phyloP scores from a whole-genome alignment of 352 stramenopile species.

The Pythium catenulatum region DNA sequence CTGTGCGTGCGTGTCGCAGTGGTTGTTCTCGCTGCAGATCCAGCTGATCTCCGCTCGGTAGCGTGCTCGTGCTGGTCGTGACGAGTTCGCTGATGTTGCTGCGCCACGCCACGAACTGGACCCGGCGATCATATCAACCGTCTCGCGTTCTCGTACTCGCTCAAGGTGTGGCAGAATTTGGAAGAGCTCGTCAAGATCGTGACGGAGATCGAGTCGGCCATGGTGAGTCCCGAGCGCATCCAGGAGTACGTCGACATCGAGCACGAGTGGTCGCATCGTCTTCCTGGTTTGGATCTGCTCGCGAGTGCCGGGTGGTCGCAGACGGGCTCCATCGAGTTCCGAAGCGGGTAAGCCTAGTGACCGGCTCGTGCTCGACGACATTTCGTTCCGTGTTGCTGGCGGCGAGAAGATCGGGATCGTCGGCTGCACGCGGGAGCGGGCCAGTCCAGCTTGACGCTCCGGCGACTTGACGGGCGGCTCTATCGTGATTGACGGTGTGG shows the following conservation, averaged over 20 bases:
- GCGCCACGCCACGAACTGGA: too few species aligned
- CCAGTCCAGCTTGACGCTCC: slow-evolving; percentile 94
- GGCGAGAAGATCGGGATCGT: slow-evolving; percentile 94
- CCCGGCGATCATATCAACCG: too few species aligned
- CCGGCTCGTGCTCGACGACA: slow-evolving; percentile 63
- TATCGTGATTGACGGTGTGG: too few species aligned
- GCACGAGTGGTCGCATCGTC: slow-evolving; percentile 42
- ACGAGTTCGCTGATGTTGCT: too few species aligned
- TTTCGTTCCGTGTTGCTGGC: slow-evolving; percentile 74
- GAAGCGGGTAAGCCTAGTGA: slow-evolving; percentile 89
- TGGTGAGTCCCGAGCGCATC: slow-evolving; percentile 94
- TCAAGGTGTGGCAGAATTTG: too few species aligned
- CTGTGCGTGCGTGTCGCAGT: slow-evolving; percentile 69
- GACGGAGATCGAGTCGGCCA: slow-evolving; percentile 67
- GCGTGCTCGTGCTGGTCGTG: slow-evolving; percentile 67
- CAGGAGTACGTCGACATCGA: slow-evolving; percentile 87
- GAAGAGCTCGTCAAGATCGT: slow-evolving; percentile 70
- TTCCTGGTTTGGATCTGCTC: slow-evolving; percentile 40
- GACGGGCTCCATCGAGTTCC: slow-evolving; percentile 87
- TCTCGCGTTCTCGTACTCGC: too few species aligned
- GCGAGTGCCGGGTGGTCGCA: slow-evolving; percentile 77
- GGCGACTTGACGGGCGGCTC: slow-evolving; percentile 93
- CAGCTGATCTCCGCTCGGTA: slow-evolving; percentile 74
- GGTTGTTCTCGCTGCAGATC: slow-evolving; percentile 72
- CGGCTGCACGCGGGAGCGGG: slow-evolving; percentile 91